These are phyloP conservation scores for Populus pruinosa DNA, from an alignment of 345 rosid genomes.

Conservation along the genomic window DNA sequence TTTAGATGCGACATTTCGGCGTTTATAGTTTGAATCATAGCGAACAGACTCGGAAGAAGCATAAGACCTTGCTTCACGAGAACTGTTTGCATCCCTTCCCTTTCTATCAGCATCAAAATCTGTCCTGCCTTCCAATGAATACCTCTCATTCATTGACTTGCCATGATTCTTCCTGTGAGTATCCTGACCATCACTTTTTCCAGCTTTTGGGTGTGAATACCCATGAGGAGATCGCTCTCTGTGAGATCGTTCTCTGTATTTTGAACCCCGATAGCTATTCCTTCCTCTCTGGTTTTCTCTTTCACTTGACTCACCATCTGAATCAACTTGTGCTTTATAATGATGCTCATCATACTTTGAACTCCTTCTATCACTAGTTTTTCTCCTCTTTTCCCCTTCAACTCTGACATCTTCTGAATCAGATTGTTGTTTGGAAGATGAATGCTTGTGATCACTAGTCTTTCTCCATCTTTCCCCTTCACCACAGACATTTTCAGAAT, in stretches of 20 bases:
- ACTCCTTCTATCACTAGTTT: slow-evolving; percentile 17
- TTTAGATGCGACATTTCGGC: slow-evolving; percentile 43
- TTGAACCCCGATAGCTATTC: slow-evolving; percentile 22
- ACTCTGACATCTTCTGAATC: slow-evolving; percentile 33
- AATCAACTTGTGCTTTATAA: slow-evolving; percentile 23
- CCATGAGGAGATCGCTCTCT: slow-evolving; percentile 28
- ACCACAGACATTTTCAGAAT: slow-evolving; percentile 32
- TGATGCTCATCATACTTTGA: slow-evolving; percentile 25
- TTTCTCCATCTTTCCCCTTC: slow-evolving; percentile 33
- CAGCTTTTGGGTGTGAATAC: slow-evolving; percentile 21
- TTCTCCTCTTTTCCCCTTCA: slow-evolving; percentile 32
- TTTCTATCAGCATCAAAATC: slow-evolving; percentile 18
- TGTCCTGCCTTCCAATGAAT: slow-evolving; percentile 25
- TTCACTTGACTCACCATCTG: slow-evolving; percentile 43
- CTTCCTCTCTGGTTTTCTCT: slow-evolving; percentile 31
- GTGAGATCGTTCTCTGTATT: slow-evolving; percentile 29
- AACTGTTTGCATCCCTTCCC: slow-evolving; percentile 6
- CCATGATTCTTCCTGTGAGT: slow-evolving; percentile 32
- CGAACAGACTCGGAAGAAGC: slow-evolving; percentile 12
- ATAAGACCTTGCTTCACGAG: slow-evolving; percentile 5
- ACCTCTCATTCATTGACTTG: slow-evolving; percentile 31
- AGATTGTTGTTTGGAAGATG: slow-evolving; percentile 28
- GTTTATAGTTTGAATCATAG: slow-evolving; percentile 37
- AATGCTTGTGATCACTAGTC: slow-evolving; percentile 32
- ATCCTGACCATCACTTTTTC: slow-evolving; percentile 26